phyloP scores from a whole-genome alignment of 75 land plant genomes.

The Selaginella tamariscina region DNA sequence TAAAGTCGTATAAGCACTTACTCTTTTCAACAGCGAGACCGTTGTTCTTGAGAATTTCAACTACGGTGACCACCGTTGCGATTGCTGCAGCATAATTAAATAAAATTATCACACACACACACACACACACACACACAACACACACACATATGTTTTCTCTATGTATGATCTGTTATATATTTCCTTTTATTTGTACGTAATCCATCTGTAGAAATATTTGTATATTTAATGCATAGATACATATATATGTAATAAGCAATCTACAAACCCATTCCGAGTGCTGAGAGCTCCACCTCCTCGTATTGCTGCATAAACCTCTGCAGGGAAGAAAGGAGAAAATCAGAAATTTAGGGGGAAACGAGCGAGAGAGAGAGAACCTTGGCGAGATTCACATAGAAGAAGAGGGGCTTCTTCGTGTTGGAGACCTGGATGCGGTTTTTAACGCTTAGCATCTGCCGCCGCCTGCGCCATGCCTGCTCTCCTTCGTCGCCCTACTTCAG shows the following conservation, averaged over 20 bases:
- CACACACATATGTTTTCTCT: no score
- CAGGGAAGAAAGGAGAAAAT: background rate
- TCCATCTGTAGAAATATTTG: no score
- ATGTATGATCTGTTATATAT: no score
- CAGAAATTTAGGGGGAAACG: background rate
- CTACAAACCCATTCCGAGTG: slow-evolving; percentile 70
- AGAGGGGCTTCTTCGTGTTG: slow-evolving; percentile 61
- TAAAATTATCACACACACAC: no score
- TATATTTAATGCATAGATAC: no score
- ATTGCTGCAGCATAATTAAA: slow-evolving; percentile 32
- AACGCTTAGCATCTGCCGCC: background rate
- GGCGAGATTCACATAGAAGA: slow-evolving; percentile 63
- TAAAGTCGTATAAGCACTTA: no score
- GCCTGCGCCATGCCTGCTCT: background rate
- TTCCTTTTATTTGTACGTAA: no score
- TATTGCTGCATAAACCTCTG: slow-evolving; percentile 85
- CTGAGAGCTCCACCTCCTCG: slow-evolving; percentile 69
- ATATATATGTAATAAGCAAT: no score
- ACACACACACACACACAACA: no score
- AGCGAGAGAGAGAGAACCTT: slow-evolving; percentile 28
- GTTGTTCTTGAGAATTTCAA: slow-evolving; percentile 55
- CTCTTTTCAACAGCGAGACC: slow-evolving; percentile 50
- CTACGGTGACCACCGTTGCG: slow-evolving; percentile 48
- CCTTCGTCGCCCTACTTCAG: no score
- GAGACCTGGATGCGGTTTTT: slow-evolving; percentile 53